A percentile compares a stretch with the other conserved stretches of the same genome.
Conservation (phyloP, 2,329 filamentous ascomycete species). For the Thielaviopsis musarum region DNA sequence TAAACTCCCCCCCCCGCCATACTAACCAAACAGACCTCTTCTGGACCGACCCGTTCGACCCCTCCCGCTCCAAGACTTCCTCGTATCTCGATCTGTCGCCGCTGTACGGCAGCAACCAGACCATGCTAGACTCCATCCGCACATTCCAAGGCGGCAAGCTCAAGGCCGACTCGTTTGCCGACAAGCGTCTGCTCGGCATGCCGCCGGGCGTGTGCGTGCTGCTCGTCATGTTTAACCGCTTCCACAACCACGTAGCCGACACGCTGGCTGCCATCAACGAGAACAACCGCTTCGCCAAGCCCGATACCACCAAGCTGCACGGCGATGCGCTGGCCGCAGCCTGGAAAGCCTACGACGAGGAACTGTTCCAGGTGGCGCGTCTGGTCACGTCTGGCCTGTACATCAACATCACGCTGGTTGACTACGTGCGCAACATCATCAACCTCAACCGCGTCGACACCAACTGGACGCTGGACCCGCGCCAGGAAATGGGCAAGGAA, state of each 20-base stretch:
- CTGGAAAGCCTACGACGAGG: slow-evolving; percentile 57
- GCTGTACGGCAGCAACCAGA: slow-evolving; percentile 52
- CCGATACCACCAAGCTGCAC: slow-evolving; percentile 26
- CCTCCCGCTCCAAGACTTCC: slow-evolving; percentile 46
- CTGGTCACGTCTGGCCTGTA: slow-evolving; percentile 61
- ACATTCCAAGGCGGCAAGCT: slow-evolving; percentile 55
- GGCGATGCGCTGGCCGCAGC: slow-evolving; percentile 32
- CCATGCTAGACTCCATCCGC: slow-evolving; percentile 48
- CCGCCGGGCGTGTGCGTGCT: slow-evolving; percentile 56
- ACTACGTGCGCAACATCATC: slow-evolving; percentile 65
- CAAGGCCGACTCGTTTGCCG: slow-evolving; percentile 57
- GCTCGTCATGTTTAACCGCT: slow-evolving; percentile 64
- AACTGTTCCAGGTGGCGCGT: slow-evolving; percentile 63
- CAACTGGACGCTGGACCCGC: slow-evolving; percentile 67
- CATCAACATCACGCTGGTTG: slow-evolving; percentile 61
- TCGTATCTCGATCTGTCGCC: slow-evolving; percentile 57
- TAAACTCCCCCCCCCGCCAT: no score
- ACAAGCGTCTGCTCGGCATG: slow-evolving; percentile 52
- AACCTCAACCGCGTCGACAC: slow-evolving; percentile 43
- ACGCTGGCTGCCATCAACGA: slow-evolving; percentile 80
- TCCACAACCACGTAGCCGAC: slow-evolving; percentile 74
- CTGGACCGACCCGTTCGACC: slow-evolving; percentile 47
- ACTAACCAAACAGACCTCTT: slow-evolving; percentile 38
- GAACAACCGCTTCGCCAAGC: slow-evolving; percentile 56
- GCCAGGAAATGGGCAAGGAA: slow-evolving; percentile 45